These are phyloP conservation scores for Malus sylvestris DNA, from an alignment of 306 rosid genomes.

Conservation along the genomic window DNA sequence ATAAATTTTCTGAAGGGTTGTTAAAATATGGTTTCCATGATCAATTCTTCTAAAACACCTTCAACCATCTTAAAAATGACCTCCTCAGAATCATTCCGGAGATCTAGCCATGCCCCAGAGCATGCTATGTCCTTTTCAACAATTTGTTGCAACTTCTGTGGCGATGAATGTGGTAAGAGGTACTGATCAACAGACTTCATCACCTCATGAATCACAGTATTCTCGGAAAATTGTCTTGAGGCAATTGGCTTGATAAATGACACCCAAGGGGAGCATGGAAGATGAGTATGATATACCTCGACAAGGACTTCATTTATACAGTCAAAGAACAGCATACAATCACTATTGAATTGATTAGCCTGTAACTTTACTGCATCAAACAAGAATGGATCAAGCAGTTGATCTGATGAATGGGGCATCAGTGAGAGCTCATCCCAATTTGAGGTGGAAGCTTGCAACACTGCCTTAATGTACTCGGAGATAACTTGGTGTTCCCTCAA, in stretches of 20 bases:
- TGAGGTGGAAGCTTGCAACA: slow-evolving; percentile 37
- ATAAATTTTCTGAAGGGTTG: slow-evolving; percentile 10
- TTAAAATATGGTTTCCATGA: slow-evolving; percentile 45
- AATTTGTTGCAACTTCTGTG: slow-evolving; percentile 31
- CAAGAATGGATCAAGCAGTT: slow-evolving; percentile 26
- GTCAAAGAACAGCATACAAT: slow-evolving; percentile 37
- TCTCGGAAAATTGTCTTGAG: slow-evolving; percentile 29
- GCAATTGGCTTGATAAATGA: slow-evolving; percentile 23
- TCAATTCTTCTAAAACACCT: slow-evolving; percentile 43
- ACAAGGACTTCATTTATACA: slow-evolving; percentile 43
- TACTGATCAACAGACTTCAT: slow-evolving; percentile 28
- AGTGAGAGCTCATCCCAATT: slow-evolving; percentile 40
- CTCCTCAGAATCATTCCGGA: slow-evolving; percentile 33
- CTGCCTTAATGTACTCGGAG: slow-evolving; percentile 24
- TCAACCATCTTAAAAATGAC: slow-evolving; percentile 35
- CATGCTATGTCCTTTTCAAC: slow-evolving; percentile 38
- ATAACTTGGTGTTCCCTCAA: slow-evolving; percentile 13
- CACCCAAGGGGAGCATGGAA: slow-evolving; percentile 31
- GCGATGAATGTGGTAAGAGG: slow-evolving; percentile 21
- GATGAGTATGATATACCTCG: slow-evolving; percentile 26
- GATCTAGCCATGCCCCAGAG: slow-evolving; percentile 48
- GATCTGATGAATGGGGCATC: slow-evolving; percentile 30
- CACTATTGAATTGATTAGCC: slow-evolving; percentile 20
- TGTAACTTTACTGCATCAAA: slow-evolving; percentile 38
- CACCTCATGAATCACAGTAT: slow-evolving; percentile 37